Evolutionary conservation across 371 early-diverging fungal species (phyloP), one percentile per base, ranked within the genome.

Genomic region (Parasitella parasitica): DNA sequence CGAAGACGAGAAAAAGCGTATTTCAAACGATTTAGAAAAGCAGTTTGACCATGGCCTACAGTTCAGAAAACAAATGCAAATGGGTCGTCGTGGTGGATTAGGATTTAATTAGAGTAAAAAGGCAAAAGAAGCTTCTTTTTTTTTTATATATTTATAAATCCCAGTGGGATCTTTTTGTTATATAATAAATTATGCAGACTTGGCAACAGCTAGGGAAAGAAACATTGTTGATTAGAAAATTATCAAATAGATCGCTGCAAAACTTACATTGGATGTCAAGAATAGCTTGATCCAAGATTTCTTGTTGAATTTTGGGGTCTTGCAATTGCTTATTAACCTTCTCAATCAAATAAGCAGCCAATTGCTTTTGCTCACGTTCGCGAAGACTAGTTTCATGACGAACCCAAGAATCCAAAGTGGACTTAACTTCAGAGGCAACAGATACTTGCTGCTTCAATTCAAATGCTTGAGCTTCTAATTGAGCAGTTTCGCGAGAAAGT

Each of bases 371-470:
- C 82, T 95, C 93, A 64, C 85, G 88, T 77, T 96, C 96, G 77
- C 97, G 95, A 60, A 97, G 86, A 36, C 83, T 84, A 70, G 91
- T 84, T 84, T 97, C 97, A 73, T 96, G 92, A 75, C 97, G 96
- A 54, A 96, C 97, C 96, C 96, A 96, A 49, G 91, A 89, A 80
- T 97, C 97, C 36, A 97, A 82, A 66, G 92, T 91, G 28, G 84
- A 48, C 89, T 95, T 94, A 77, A 91, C 86, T 78, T 97, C 97
- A 48, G 73, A 49, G 63, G 89, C 84, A 76, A 93, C 86, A 62
- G 89, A 87, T 34, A 90, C 92, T 72, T 89, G 85, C 80, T 97
- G 97, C 90, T 97, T 94, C 62, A 96, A 84, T 77, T 91, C 90
- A 71, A 93, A 96, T 61, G 94, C 91, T 78, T 96, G 88, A 54